A percentile compares a stretch with the other conserved stretches of the same genome.
phyloP scores from a whole-genome alignment of 2,329 filamentous ascomycete species.

The Ophiocordyceps camponoti-leonardi region DNA sequence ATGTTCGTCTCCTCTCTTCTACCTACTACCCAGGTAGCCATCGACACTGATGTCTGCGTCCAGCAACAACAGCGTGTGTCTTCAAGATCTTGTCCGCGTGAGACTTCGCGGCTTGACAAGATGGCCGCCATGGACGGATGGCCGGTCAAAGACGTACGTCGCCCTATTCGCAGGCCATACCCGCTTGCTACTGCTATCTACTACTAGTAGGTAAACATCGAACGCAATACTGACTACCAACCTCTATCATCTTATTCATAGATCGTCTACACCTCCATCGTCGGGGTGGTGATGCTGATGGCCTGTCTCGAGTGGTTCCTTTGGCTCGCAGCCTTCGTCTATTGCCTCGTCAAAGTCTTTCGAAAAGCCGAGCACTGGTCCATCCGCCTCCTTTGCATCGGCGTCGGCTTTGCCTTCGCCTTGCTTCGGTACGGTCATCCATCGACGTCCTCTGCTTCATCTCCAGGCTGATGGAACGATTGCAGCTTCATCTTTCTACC shows the following conservation, averaged over 20 bases:
- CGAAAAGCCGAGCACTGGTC: conserved; percentile 81
- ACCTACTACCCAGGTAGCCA: no score
- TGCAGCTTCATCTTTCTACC: conserved; percentile 68
- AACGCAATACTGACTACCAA: background rate
- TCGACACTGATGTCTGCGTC: no score
- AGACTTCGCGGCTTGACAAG: conserved; percentile 2
- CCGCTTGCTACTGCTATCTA: background rate
- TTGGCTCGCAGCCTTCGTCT: conserved; percentile 85
- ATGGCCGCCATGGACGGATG: conserved; percentile 30
- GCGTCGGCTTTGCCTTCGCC: conserved; percentile 61
- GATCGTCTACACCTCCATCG: conserved; percentile 72
- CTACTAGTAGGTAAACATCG: no score
- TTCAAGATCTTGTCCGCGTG: no score
- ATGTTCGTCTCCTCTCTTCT: no score
- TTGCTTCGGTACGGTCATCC: conserved; percentile 43
- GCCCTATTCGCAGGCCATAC: background rate
- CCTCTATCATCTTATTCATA: conserved; percentile 17
- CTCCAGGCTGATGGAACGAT: background rate
- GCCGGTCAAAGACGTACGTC: conserved; percentile 28
- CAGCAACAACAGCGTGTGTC: no score
- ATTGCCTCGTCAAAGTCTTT: conserved; percentile 79
- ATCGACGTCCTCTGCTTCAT: background rate
- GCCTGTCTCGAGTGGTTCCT: conserved; percentile 87
- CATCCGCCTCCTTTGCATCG: conserved; percentile 57
- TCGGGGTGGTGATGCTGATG: conserved; percentile 66